Evolutionary conservation across 768 basidiomycete species (phyloP).

Genomic region (Gautieria morchelliformis): DNA sequence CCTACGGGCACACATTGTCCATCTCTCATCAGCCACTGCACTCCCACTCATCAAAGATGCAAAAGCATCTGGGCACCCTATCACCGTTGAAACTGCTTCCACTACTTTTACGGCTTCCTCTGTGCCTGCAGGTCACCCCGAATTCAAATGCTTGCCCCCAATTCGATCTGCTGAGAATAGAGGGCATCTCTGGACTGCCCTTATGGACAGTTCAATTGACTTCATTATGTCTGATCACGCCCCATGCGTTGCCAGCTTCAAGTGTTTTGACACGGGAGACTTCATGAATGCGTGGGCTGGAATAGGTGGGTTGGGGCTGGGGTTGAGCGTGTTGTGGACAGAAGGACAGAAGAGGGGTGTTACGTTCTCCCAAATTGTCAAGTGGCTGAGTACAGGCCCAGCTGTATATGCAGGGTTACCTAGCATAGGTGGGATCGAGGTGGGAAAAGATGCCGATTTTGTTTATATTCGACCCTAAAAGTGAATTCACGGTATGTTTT

Average conservation of each 20-base stretch:
- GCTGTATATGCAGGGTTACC: constrained; percentile 74
- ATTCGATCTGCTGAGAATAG: constrained; percentile 69
- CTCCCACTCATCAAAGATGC: constrained; percentile 71
- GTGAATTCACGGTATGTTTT: constrained; percentile 31
- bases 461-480: constrained; percentile 71
- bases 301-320: no score
- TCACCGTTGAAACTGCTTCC: no score
- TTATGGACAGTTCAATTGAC: constrained; percentile 78
- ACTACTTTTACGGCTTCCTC: no score
- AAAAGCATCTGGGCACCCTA: constrained; percentile 37
- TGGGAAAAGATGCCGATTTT: constrained; percentile 81
- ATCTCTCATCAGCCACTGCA: constrained; percentile 80
- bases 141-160: constrained; percentile 96
- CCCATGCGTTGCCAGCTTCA: constrained; percentile 77
- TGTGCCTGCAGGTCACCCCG: constrained; percentile 68
- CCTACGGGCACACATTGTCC: constrained; percentile 87
- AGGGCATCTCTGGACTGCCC: constrained; percentile 69
- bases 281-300: constrained; percentile 95
- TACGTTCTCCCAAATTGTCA: constrained; percentile 50
- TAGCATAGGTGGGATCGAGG: constrained; percentile 61
- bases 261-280: constrained; percentile 64
- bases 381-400: no score
- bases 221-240: constrained; percentile 95
- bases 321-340: constrained; percentile 87
- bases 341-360: constrained; percentile 58